Evolutionary conservation across 2,329 filamentous ascomycete species (phyloP).

Genomic region (Dryadomyces sulphureus): DNA sequence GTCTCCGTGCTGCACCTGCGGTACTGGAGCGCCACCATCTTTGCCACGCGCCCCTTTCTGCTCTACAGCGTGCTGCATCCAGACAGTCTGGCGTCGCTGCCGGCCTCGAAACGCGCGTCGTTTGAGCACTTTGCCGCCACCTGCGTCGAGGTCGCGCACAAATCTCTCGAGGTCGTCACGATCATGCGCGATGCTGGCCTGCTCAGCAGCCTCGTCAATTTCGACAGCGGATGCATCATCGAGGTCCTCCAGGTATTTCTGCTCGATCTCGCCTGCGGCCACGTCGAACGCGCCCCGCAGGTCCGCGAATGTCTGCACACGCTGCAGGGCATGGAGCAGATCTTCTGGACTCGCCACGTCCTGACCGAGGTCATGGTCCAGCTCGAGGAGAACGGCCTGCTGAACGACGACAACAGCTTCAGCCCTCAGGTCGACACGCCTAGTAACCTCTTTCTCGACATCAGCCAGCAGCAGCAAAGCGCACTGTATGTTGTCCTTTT

Average conservation of each 20-base stretch:
- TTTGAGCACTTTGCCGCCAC: slow-evolving; percentile 12
- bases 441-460: slow-evolving; percentile 10
- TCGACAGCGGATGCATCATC: slow-evolving; percentile 12
- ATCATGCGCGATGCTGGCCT: slow-evolving; percentile 12
- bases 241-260: slow-evolving; percentile 15
- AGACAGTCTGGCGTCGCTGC: slow-evolving; percentile 4
- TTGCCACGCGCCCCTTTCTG: slow-evolving; percentile 20
- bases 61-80: slow-evolving; percentile 12
- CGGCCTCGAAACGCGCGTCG: slow-evolving; percentile 10
- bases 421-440: slow-evolving; percentile 10
- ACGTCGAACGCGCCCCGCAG: slow-evolving; percentile 1
- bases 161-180: slow-evolving; percentile 10
- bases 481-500: background rate
- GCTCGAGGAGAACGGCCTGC: slow-evolving; percentile 12
- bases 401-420: slow-evolving; percentile 10
- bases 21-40: slow-evolving; percentile 13
- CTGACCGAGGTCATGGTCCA: slow-evolving; percentile 15
- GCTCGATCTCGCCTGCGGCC: slow-evolving; percentile 8
- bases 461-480: slow-evolving; percentile 8
- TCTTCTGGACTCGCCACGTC: slow-evolving; percentile 13
- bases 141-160: slow-evolving; percentile 13
- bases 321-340: slow-evolving; percentile 15
- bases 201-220: slow-evolving; percentile 12
- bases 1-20: slow-evolving; percentile 14
- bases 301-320: slow-evolving; percentile 11